These are phyloP conservation scores for Talaromyces piceae DNA, from an alignment of 2,329 filamentous ascomycete species.

Conservation along the genomic window DNA sequence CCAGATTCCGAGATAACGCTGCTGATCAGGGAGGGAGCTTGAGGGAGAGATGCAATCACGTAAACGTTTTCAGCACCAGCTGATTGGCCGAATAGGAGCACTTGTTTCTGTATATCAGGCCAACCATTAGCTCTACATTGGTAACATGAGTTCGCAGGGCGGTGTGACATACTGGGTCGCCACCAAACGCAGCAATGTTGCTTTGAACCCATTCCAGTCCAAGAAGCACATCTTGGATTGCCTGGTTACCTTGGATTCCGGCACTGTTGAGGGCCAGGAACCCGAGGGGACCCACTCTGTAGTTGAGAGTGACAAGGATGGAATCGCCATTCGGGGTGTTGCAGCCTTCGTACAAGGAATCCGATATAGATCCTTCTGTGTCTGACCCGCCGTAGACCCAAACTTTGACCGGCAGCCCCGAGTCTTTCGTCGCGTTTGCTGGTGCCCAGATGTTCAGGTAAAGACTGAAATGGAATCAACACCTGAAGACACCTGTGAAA, in stretches of 20 bases:
- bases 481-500: neutral
- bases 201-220: constrained; percentile 19
- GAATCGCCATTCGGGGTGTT: neutral
- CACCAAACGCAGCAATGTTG: constrained; percentile 23
- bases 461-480: neutral
- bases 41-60: constrained; percentile 11
- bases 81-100: constrained; percentile 13
- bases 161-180: constrained; percentile 15
- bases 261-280: constrained; percentile 15
- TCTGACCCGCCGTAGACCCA: constrained; percentile 58
- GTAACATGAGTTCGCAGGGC: neutral
- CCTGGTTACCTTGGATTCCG: constrained; percentile 13
- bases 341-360: constrained; percentile 41
- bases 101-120: constrained; percentile 9
- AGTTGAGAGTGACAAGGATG: constrained; percentile 18
- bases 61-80: constrained; percentile 11
- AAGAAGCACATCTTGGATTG: constrained; percentile 16
- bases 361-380: constrained; percentile 50
- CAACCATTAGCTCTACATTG: neutral
- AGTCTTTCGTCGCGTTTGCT: constrained; percentile 23
- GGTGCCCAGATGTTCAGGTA: constrained; percentile 34
- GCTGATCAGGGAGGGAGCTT: constrained; percentile 13
- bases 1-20: constrained; percentile 16
- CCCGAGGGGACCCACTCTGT: constrained; percentile 19
- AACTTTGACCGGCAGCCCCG: constrained; percentile 57